A percentile compares a stretch with the other conserved stretches of the same genome.
These are phyloP conservation scores for Botryotinia globosa DNA, from an alignment of 2,329 filamentous ascomycete species.

Conservation along the genomic window DNA sequence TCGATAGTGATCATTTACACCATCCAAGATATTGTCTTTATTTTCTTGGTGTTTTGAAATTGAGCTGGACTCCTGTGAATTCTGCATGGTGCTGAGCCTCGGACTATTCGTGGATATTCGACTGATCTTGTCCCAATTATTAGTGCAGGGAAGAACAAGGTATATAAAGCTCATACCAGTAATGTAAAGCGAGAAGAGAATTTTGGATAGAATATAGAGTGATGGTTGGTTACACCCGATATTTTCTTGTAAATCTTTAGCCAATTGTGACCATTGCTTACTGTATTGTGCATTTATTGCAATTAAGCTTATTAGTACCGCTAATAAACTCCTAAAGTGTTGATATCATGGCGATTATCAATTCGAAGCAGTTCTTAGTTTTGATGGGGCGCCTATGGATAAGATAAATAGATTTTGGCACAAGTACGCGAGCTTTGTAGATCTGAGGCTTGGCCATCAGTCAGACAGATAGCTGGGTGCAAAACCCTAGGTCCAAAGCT, in stretches of 20 bases:
- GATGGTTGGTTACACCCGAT: not conserved
- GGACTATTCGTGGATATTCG: no score
- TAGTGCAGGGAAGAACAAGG: not conserved
- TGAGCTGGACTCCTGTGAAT: not conserved
- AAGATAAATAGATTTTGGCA: not conserved
- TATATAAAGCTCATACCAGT: not conserved
- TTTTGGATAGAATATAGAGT: not conserved
- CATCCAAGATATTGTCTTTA: not conserved
- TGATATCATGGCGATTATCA: not conserved
- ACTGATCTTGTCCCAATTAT: not conserved
- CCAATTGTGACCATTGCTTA: constrained; percentile 1
- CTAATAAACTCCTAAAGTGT: not conserved
- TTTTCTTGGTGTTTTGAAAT: not conserved
- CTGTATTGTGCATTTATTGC: not conserved
- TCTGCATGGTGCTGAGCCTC: not conserved
- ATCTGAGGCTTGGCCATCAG: not conserved
- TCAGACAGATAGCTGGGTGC: not conserved
- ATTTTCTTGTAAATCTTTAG: not conserved
- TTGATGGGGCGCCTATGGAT: not conserved
- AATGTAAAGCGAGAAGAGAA: not conserved
- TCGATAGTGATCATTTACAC: not conserved
- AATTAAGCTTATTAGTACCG: constrained; percentile 16
- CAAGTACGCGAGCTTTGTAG: not conserved
- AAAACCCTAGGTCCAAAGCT: not conserved
- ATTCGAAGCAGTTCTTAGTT: not conserved